Percentiles rank a stretch among this genome's conserved stretches.
Evolutionary conservation across 805 yeast genomes (phyloP).

Genomic region (Cyberlindnera xishuangbannaensis): DNA sequence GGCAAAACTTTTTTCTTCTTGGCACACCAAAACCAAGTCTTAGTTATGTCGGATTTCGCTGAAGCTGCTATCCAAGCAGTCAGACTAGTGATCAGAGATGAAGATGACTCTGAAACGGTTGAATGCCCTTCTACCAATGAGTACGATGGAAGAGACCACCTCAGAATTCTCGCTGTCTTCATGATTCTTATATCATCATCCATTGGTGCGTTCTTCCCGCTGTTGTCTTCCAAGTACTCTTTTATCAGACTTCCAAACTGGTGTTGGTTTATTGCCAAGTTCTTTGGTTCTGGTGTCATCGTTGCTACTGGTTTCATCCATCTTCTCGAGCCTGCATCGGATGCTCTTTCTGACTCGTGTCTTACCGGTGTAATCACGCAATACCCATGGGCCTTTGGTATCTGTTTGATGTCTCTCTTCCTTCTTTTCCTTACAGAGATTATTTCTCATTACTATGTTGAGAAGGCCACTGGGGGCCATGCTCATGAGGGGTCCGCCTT

Average conservation of each 20-base stretch:
- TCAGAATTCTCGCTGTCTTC: conserved; percentile 58
- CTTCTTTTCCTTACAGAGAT: conserved; percentile 44
- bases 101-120: too few relatives aligned
- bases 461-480: conserved; percentile 25
- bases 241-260: conserved; percentile 52
- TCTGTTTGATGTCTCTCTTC: conserved; percentile 42
- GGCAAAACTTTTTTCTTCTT: too few relatives aligned
- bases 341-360: conserved; percentile 50
- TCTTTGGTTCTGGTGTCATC: conserved; percentile 81
- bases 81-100: too few relatives aligned
- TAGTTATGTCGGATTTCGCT: too few relatives aligned
- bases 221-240: conserved; percentile 53
- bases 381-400: conserved; percentile 55
- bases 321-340: conserved; percentile 63
- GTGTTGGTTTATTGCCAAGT: conserved; percentile 64
- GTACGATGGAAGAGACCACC: conserved; percentile 33
- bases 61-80: too few relatives aligned
- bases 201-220: conserved; percentile 57
- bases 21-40: too few relatives aligned
- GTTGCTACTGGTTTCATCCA: conserved; percentile 79
- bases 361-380: conserved; percentile 52
- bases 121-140: conserved; percentile 39
- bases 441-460: conserved; percentile 38
- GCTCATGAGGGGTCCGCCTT: conserved; percentile 50
- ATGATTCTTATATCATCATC: conserved; percentile 54